phyloP scores from a whole-genome alignment of 768 basidiomycete genomes.

The Cystofilobasidium bisporidii region DNA sequence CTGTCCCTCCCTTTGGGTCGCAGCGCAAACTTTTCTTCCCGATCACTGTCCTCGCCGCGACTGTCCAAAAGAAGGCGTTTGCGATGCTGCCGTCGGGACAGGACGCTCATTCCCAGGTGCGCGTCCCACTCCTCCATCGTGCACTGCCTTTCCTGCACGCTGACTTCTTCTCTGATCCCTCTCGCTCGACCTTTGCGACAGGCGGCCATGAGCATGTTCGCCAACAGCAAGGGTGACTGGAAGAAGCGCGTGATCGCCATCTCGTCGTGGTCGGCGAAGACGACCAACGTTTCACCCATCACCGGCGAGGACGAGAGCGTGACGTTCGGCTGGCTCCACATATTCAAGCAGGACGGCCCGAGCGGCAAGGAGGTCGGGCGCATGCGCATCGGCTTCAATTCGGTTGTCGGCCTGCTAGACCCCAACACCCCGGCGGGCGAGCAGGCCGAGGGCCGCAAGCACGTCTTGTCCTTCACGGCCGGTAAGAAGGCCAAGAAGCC shows the following conservation, averaged over 20 bases:
- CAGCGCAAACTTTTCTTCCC: slow-evolving; percentile 6
- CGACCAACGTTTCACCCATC: background rate
- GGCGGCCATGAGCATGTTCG: background rate
- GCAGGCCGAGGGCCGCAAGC: background rate
- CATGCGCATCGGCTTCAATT: background rate
- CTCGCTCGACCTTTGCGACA: too few species aligned
- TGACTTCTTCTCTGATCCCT: too few species aligned
- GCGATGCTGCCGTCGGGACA: background rate
- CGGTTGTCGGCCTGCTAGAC: slow-evolving; percentile 1
- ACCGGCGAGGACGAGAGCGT: background rate
- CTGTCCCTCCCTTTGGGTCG: background rate
- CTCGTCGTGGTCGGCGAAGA: background rate
- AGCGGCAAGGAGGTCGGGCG: background rate
- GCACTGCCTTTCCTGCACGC: too few species aligned
- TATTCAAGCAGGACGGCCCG: background rate
- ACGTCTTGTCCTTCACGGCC: background rate
- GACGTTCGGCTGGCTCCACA: background rate
- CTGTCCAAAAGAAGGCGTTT: background rate
- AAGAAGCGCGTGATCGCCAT: background rate
- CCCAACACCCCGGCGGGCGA: background rate
- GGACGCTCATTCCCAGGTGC: background rate
- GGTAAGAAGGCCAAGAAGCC: background rate
- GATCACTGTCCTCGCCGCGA: slow-evolving; percentile 2
- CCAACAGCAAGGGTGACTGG: slow-evolving; percentile 1
- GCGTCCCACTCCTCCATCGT: background rate